Percentiles rank a stretch among this genome's conserved stretches.
phyloP scores from a whole-genome alignment of 169 alveolate genomes.

The Besnoitia besnoiti region DNA sequence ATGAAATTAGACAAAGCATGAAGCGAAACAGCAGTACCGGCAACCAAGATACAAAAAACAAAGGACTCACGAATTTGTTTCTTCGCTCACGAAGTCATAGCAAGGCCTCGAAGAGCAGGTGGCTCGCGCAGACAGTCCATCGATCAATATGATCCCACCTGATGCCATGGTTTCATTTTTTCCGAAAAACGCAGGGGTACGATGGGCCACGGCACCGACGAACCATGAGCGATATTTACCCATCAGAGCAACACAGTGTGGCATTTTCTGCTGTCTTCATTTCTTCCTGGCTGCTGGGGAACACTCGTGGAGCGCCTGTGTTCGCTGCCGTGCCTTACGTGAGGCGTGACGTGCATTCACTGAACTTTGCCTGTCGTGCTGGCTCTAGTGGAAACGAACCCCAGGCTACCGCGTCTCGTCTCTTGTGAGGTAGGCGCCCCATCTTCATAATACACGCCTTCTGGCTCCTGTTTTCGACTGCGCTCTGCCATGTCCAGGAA shows the following conservation, averaged over 20 bases:
- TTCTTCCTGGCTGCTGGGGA: neutral
- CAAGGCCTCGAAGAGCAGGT: too few species aligned
- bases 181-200: too few species aligned
- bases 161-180: too few species aligned
- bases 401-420: neutral
- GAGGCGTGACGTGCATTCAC: neutral
- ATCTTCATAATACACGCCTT: neutral
- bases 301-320: neutral
- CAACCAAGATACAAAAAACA: too few species aligned
- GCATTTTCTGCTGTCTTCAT: neutral
- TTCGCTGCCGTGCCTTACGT: neutral
- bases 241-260: neutral
- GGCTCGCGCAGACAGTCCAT: too few species aligned
- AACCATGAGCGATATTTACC: too few species aligned
- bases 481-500: neutral
- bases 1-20: too few species aligned
- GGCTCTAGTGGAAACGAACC: neutral
- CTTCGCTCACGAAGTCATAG: too few species aligned
- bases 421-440: neutral
- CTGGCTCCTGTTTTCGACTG: neutral
- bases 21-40: too few species aligned
- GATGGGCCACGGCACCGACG: too few species aligned
- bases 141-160: too few species aligned
- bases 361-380: neutral
- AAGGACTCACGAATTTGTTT: too few species aligned